Conservation (phyloP, 2,329 filamentous ascomycete genomes). For the Penicillium sp. region DNA sequence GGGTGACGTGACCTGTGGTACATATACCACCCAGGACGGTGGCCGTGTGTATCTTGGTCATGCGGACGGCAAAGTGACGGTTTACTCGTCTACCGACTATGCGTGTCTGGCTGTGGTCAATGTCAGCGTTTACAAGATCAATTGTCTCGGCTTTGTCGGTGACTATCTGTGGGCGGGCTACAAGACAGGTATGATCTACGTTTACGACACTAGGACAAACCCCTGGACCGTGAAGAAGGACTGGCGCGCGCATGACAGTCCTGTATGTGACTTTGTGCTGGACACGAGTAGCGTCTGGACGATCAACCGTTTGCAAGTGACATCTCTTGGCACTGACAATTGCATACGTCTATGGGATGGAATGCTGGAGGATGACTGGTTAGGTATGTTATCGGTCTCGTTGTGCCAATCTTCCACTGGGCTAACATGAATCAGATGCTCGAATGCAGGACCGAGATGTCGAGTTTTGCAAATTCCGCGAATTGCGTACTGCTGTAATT, state of each 20-base stretch:
- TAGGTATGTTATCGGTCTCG: constrained; percentile 52
- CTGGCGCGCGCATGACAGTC: constrained; percentile 85
- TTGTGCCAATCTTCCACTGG: background rate
- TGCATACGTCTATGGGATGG: constrained; percentile 87
- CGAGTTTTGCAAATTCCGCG: constrained; percentile 81
- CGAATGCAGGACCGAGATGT: constrained; percentile 82
- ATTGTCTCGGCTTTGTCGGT: constrained; percentile 76
- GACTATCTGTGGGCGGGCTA: constrained; percentile 88
- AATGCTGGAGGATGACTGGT: constrained; percentile 86
- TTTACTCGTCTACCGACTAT: constrained; percentile 80
- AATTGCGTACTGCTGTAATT: constrained; percentile 75
- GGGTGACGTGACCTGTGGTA: constrained; percentile 83
- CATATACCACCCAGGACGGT: constrained; percentile 69
- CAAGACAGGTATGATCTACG: constrained; percentile 88
- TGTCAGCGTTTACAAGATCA: constrained; percentile 94
- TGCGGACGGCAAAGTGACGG: constrained; percentile 85
- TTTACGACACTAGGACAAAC: constrained; percentile 79
- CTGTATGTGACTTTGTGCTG: constrained; percentile 72
- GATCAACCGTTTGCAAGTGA: constrained; percentile 76
- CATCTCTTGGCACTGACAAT: constrained; percentile 84
- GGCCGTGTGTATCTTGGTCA: constrained; percentile 88
- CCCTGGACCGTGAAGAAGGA: constrained; percentile 93
- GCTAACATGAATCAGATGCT: constrained; percentile 53
- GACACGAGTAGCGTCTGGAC: constrained; percentile 84
- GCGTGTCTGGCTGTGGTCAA: constrained; percentile 76